Conservation (phyloP, 768 basidiomycete species). For the Lactifluus rugatus region DNA sequence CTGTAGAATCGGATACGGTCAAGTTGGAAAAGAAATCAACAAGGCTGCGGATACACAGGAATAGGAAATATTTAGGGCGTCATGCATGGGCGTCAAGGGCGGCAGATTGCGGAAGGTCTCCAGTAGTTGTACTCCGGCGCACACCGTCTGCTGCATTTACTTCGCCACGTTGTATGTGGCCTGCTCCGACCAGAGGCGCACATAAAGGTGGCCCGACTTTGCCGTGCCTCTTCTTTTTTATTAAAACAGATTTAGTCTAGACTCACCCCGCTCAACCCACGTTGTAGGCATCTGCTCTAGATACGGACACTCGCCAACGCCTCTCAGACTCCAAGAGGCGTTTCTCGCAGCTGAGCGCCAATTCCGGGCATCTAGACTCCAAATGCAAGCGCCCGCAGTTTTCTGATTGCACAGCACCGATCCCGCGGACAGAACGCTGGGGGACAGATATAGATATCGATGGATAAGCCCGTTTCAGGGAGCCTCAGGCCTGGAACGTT, state of each 20-base stretch:
- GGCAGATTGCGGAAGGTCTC: too few species aligned
- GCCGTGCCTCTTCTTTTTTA: not conserved
- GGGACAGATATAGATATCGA: not conserved
- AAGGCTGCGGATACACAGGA: not conserved
- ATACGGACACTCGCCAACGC: not conserved
- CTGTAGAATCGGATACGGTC: not conserved
- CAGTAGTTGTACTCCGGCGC: not conserved
- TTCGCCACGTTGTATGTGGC: not conserved
- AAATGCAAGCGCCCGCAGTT: not conserved
- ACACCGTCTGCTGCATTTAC: not conserved
- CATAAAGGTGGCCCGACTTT: not conserved
- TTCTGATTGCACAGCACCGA: constrained; percentile 6
- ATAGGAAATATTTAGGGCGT: not conserved
- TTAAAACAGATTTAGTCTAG: not conserved
- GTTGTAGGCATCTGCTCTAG: not conserved
- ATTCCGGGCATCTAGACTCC: constrained; percentile 1
- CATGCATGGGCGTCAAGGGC: too few species aligned
- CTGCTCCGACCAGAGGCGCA: not conserved
- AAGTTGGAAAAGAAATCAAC: too few species aligned
- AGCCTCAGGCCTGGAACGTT: not conserved
- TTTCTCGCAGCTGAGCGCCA: not conserved
- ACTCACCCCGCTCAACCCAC: not conserved
- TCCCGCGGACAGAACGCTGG: constrained; percentile 13
- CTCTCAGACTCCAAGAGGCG: not conserved
- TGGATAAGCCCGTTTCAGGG: constrained; percentile 3